Conservation (phyloP, 495 filamentous ascomycete species). For the Bacidia gigantensis region DNA sequence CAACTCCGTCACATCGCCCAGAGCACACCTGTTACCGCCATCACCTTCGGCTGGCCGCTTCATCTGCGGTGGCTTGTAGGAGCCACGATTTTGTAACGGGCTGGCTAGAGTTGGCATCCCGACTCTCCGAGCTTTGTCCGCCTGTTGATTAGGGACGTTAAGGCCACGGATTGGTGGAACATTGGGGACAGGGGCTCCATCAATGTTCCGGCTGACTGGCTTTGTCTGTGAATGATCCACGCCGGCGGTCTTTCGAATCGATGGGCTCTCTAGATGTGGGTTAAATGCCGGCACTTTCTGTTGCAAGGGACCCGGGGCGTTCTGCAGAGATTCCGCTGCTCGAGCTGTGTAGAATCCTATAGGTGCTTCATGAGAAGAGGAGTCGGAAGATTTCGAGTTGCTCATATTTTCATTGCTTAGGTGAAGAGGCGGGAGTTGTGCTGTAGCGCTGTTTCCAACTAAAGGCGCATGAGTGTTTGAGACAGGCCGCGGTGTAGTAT, state of each 20-base stretch:
- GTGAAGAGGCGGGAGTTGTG: conserved; percentile 14
- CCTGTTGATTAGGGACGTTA: conserved; percentile 56
- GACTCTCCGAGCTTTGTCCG: conserved; percentile 54
- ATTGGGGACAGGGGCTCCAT: conserved; percentile 27
- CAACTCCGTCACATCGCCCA: conserved; percentile 34
- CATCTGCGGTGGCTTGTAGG: conserved; percentile 46
- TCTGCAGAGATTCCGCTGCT: conserved; percentile 42
- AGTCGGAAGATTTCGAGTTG: neutral
- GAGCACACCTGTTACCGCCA: conserved; percentile 22
- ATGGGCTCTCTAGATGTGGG: conserved; percentile 68
- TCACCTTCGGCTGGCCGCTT: conserved; percentile 31
- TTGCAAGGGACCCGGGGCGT: conserved; percentile 20
- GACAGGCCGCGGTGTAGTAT: conserved; percentile 14
- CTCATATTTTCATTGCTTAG: neutral
- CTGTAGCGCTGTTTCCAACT: conserved; percentile 10
- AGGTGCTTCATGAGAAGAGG: conserved; percentile 20
- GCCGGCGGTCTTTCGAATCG: conserved; percentile 80
- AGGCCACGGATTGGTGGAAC: conserved; percentile 22
- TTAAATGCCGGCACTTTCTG: conserved; percentile 54
- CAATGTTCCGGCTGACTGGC: conserved; percentile 39
- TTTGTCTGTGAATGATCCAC: conserved; percentile 65
- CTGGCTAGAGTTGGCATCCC: conserved; percentile 53
- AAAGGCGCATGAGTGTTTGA: too few relatives aligned
- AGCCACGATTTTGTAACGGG: conserved; percentile 41
- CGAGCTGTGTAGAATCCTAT: conserved; percentile 68